Percentiles rank a stretch among this genome's conserved stretches.
Conservation (phyloP, 2,329 filamentous ascomycete genomes). For the Fusarium phyllophilum region DNA sequence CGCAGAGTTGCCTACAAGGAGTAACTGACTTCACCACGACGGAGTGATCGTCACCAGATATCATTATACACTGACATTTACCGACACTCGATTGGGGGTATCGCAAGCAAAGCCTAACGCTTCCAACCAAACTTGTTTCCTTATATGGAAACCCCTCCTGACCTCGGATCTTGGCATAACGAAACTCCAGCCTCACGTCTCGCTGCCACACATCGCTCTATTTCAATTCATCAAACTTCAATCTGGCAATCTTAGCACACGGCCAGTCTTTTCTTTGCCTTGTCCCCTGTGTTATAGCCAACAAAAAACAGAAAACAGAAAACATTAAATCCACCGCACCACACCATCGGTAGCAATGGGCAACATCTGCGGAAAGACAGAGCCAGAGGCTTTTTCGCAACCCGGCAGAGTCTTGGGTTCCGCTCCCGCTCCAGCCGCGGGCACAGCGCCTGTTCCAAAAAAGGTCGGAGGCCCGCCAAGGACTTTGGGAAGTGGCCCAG, state of each 20-base stretch:
- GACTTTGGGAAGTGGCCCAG: constrained; percentile 68
- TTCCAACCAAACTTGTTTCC: background rate
- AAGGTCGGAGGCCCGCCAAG: constrained; percentile 67
- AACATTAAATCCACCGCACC: background rate
- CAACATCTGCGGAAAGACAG: constrained; percentile 85
- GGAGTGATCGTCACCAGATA: background rate
- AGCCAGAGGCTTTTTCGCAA: constrained; percentile 73
- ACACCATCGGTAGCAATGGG: constrained; percentile 69
- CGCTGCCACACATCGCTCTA: constrained; percentile 11
- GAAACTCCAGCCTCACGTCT: constrained; percentile 21
- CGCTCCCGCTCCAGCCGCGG: constrained; percentile 55
- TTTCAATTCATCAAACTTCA: background rate
- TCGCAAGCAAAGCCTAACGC: background rate
- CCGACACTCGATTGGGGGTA: background rate
- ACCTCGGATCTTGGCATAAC: constrained; percentile 26
- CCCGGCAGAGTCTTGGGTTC: constrained; percentile 78
- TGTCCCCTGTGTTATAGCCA: background rate
- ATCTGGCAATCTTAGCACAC: background rate
- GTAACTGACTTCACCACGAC: background rate
- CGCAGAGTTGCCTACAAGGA: background rate
- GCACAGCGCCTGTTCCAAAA: constrained; percentile 63
- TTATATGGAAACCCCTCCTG: constrained; percentile 15
- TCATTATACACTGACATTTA: background rate
- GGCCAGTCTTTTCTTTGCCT: background rate
- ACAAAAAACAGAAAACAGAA: background rate